A percentile compares a stretch with the other conserved stretches of the same genome.
Conservation (phyloP, 495 filamentous ascomycete genomes). For the Penicillium soppii region DNA sequence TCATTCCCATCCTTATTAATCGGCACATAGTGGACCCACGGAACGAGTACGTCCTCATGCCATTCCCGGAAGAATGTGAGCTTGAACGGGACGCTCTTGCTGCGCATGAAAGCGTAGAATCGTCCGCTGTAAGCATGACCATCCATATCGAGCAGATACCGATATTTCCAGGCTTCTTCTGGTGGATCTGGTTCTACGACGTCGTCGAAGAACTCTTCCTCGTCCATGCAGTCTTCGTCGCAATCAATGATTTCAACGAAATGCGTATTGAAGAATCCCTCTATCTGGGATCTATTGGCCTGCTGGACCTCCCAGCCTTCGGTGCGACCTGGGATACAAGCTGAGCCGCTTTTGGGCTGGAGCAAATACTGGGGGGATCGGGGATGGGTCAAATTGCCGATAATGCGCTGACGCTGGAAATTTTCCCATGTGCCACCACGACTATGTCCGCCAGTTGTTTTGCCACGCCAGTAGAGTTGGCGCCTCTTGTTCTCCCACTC, state of each 20-base stretch:
- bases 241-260: constrained; percentile 11
- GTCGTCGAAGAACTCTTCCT: constrained; percentile 6
- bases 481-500: constrained; percentile 13
- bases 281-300: background rate
- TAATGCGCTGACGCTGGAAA: constrained; percentile 13
- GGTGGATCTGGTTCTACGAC: background rate
- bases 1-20: constrained; percentile 44
- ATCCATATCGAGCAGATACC: constrained; percentile 50
- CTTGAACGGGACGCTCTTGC: constrained; percentile 43
- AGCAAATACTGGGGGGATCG: constrained; percentile 3
- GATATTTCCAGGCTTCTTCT: constrained; percentile 13
- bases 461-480: constrained; percentile 46
- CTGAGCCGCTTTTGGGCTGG: background rate
- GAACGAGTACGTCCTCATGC: constrained; percentile 53
- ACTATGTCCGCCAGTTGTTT: constrained; percentile 37
- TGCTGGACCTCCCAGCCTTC: constrained; percentile 7
- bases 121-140: constrained; percentile 55
- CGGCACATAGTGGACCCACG: constrained; percentile 58
- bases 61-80: constrained; percentile 53
- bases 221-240: constrained; percentile 13
- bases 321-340: background rate
- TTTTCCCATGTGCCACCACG: constrained; percentile 5
- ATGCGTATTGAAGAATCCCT: constrained; percentile 10
- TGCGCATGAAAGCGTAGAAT: constrained; percentile 48
- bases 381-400: constrained; percentile 13